These are phyloP conservation scores for Naganishia onofrii DNA, from an alignment of 768 basidiomycete species.

Conservation along the genomic window DNA sequence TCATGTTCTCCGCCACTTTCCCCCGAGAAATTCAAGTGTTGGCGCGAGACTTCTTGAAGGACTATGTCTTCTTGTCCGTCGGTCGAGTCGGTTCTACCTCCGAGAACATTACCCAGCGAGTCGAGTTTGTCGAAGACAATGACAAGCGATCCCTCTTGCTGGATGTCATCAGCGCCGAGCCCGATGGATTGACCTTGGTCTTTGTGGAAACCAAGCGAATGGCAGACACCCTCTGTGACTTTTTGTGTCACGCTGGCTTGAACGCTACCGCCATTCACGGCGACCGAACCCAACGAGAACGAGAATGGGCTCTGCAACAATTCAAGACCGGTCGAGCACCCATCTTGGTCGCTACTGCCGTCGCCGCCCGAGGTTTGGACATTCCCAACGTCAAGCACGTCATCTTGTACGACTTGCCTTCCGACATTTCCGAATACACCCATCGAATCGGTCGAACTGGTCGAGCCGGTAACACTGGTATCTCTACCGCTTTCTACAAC, in stretches of 20 bases:
- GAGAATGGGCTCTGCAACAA: constrained; percentile 89
- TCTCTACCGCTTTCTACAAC: constrained; percentile 82
- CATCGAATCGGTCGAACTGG: constrained; percentile 98
- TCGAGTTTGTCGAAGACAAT: constrained; percentile 94
- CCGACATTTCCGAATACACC: constrained; percentile 98
- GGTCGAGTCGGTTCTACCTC: constrained; percentile 97
- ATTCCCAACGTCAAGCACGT: constrained; percentile 99
- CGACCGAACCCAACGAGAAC: constrained; percentile 94
- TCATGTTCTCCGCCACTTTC: constrained; percentile 99
- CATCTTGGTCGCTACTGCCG: constrained; percentile 94
- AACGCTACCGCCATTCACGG: constrained; percentile 97
- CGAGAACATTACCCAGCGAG: constrained; percentile 98
- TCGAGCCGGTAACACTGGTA: constrained; percentile 96
- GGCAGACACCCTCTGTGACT: constrained; percentile 98
- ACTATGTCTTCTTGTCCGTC: constrained; percentile 97
- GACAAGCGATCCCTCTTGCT: constrained; percentile 97
- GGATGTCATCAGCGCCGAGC: constrained; percentile 81
- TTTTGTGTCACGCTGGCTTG: constrained; percentile 75
- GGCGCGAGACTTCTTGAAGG: constrained; percentile 55
- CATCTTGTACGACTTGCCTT: constrained; percentile 94
- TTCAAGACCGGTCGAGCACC: constrained; percentile 95
- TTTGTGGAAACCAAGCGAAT: constrained; percentile 99
- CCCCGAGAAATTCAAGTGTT: constrained; percentile 86
- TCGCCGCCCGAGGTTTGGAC: constrained; percentile 97
- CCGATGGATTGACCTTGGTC: constrained; percentile 75